Evolutionary conservation across 1,139 yeast genomes (phyloP).

Genomic region (Blastobotrys proliferans): DNA sequence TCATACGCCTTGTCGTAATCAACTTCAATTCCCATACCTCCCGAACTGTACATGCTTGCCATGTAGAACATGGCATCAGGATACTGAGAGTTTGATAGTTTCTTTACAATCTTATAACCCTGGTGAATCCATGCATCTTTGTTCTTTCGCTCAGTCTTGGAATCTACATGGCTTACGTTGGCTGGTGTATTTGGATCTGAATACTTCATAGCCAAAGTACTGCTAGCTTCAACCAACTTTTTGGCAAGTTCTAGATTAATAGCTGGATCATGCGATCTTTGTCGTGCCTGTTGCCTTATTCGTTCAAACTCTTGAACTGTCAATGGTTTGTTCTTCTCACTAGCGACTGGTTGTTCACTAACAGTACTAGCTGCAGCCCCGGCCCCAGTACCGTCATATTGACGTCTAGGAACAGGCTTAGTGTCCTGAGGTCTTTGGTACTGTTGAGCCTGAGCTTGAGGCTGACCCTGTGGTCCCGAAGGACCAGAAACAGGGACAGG

Average conservation of each 20-base stretch:
- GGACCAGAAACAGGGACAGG: no score
- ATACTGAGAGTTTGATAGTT: slow-evolving; percentile 41
- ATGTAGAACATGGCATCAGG: slow-evolving; percentile 53
- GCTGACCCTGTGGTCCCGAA: no score
- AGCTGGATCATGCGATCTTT: slow-evolving; percentile 30
- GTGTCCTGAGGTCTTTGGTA: slow-evolving; percentile 5
- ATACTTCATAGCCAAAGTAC: slow-evolving; percentile 30
- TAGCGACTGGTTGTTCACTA: slow-evolving; percentile 1
- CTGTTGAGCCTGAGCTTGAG: not conserved
- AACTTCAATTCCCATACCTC: slow-evolving; percentile 48
- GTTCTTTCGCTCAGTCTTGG: slow-evolving; percentile 46
- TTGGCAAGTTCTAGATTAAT: slow-evolving; percentile 38
- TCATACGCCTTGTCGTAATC: slow-evolving; percentile 60
- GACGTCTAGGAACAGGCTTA: slow-evolving; percentile 30
- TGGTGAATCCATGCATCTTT: slow-evolving; percentile 52
- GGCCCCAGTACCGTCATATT: slow-evolving; percentile 20
- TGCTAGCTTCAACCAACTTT: slow-evolving; percentile 35
- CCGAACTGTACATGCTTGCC: slow-evolving; percentile 59
- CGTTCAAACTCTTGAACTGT: slow-evolving; percentile 32
- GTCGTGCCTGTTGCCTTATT: slow-evolving; percentile 28
- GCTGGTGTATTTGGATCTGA: slow-evolving; percentile 33
- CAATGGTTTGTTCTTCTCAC: slow-evolving; percentile 20
- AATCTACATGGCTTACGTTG: slow-evolving; percentile 31
- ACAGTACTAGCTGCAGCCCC: slow-evolving; percentile 10
- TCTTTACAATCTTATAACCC: slow-evolving; percentile 55